Evolutionary conservation across 1,139 yeast genomes (phyloP).

Genomic region (Suhomyces chickasaworum): DNA sequence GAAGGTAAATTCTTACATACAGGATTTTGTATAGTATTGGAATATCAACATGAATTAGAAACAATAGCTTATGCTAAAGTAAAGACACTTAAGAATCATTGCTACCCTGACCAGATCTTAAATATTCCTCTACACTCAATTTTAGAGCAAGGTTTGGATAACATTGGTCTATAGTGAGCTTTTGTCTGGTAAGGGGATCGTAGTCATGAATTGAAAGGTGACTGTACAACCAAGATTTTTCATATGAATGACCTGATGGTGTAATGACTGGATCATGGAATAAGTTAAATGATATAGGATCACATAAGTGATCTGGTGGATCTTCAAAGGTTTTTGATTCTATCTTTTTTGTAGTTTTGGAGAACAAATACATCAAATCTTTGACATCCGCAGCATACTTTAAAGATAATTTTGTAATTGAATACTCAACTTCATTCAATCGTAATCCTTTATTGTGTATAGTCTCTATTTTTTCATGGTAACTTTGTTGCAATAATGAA

Average conservation of each 20-base stretch:
- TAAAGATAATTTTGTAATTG: conserved; percentile 22
- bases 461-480: conserved; percentile 20
- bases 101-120: background rate
- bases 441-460: conserved; percentile 16
- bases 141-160: conserved; percentile 23
- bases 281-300: conserved; percentile 49
- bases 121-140: conserved; percentile 16
- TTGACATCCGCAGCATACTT: conserved; percentile 25
- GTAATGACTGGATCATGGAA: conserved; percentile 50
- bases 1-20: background rate
- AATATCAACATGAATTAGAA: too few species aligned
- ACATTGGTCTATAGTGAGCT: conserved; percentile 22
- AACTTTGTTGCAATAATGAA: conserved; percentile 24
- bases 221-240: conserved; percentile 40
- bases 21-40: background rate
- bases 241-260: conserved; percentile 53
- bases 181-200: conserved; percentile 39
- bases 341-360: conserved; percentile 23
- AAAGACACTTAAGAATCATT: background rate
- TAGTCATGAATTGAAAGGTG: conserved; percentile 36
- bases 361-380: conserved; percentile 27
- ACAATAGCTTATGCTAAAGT: too few species aligned
- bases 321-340: conserved; percentile 18
- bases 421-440: conserved; percentile 22
- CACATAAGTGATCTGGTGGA: conserved; percentile 47